These are phyloP conservation scores for Boletus subcaerulescens DNA, from an alignment of 768 basidiomycete genomes.

Conservation along the genomic window DNA sequence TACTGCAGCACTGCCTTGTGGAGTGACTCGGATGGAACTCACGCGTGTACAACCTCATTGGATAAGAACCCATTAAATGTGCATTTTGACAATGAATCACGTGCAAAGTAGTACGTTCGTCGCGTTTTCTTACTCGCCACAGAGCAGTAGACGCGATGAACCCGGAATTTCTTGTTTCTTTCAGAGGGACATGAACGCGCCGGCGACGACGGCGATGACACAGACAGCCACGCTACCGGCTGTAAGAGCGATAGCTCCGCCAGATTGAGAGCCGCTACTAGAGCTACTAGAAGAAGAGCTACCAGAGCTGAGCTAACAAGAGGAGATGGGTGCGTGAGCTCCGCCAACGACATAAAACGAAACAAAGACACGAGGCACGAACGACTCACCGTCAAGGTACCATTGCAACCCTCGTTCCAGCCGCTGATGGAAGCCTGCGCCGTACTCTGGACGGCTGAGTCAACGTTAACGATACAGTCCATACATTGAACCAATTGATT, in stretches of 20 bases:
- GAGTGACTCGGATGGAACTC: too few relatives aligned
- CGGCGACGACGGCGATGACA: constrained; percentile 9
- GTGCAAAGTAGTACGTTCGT: too few relatives aligned
- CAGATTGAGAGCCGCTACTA: neutral
- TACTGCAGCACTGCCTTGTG: too few relatives aligned
- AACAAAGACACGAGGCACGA: neutral
- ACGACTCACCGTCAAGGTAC: constrained; percentile 18
- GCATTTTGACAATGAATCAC: too few relatives aligned
- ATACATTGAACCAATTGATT: constrained; percentile 16
- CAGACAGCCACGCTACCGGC: neutral
- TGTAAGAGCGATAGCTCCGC: constrained; percentile 5
- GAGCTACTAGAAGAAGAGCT: neutral
- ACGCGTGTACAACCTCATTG: too few relatives aligned
- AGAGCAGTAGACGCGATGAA: too few relatives aligned
- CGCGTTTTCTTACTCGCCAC: too few relatives aligned
- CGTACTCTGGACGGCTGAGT: neutral
- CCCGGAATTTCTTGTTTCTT: neutral
- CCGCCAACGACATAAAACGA: too few relatives aligned
- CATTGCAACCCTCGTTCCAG: constrained; percentile 20
- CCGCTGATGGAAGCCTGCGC: constrained; percentile 11
- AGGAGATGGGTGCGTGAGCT: too few relatives aligned
- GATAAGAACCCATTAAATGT: too few relatives aligned
- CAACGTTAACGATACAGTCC: constrained; percentile 14
- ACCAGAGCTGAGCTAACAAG: constrained; percentile 10
- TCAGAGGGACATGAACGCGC: constrained; percentile 13